Percentiles rank a stretch among this genome's conserved stretches.
Conservation (phyloP, 1,284 basidiomycete genomes). For the Meira nashicola region DNA sequence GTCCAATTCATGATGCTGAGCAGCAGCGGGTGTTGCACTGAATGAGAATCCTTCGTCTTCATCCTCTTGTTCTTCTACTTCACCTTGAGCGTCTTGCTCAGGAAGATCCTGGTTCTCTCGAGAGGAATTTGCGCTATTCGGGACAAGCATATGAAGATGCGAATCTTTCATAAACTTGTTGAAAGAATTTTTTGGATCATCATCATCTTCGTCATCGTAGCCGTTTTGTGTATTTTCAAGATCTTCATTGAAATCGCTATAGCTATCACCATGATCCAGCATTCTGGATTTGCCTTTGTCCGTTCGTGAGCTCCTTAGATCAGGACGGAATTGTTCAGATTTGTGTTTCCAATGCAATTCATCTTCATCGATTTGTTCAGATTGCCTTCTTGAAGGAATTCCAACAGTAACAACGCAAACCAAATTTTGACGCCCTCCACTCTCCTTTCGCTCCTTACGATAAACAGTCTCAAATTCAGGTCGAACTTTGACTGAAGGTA, state of each 20-base stretch:
- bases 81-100: constrained; percentile 11
- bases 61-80: constrained; percentile 2
- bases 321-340: neutral
- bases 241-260: neutral
- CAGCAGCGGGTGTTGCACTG: constrained; percentile 32
- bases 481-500: constrained; percentile 79
- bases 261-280: neutral
- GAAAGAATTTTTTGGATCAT: neutral
- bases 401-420: constrained; percentile 87
- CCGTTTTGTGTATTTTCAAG: neutral
- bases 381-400: constrained; percentile 67
- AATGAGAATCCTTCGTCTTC: constrained; percentile 28
- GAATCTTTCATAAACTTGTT: neutral
- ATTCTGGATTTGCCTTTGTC: too few species aligned
- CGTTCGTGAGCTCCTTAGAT: neutral
- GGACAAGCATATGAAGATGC: neutral
- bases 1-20: constrained; percentile 59
- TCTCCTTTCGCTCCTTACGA: constrained; percentile 55
- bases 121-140: neutral
- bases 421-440: constrained; percentile 63
- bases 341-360: neutral
- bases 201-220: neutral
- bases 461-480: constrained; percentile 79
- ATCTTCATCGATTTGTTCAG: neutral
- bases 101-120: neutral